Conservation (phyloP, 352 stramenopile species). For the Globisporangium paddicum region DNA sequence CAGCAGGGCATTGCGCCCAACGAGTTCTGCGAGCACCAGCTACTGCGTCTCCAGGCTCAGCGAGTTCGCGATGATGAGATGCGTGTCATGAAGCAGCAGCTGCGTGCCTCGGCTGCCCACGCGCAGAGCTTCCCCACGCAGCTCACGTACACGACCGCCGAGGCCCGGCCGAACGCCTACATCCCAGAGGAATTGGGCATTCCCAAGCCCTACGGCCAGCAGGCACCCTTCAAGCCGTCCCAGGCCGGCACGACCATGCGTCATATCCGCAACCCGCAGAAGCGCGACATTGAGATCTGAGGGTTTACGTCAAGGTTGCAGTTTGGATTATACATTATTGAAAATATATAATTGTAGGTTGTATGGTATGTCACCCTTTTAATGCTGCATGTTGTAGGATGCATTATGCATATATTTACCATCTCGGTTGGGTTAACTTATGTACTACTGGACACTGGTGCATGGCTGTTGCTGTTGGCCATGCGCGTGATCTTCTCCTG, state of each 20-base stretch:
- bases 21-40: conserved; percentile 70
- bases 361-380: no score
- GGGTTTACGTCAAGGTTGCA: neutral
- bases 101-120: conserved; percentile 31
- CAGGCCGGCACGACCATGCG: conserved; percentile 88
- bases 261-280: conserved; percentile 87
- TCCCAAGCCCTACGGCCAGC: conserved; percentile 89
- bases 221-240: conserved; percentile 91
- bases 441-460: neutral
- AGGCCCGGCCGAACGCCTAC: conserved; percentile 92
- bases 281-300: conserved; percentile 91
- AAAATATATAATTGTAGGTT: no score
- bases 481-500: conserved; percentile 68
- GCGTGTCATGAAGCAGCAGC: conserved; percentile 38
- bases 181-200: conserved; percentile 91
- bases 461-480: conserved; percentile 9
- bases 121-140: conserved; percentile 66
- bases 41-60: conserved; percentile 56
- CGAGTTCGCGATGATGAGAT: conserved; percentile 44
- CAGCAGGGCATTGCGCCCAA: conserved; percentile 71
- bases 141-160: conserved; percentile 84
- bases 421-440: neutral
- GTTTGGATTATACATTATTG: neutral
- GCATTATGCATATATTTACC: neutral
- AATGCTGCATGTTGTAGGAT: neutral